phyloP scores from a whole-genome alignment of 2,329 filamentous ascomycete genomes.

The Tolypocladium guangdongense region DNA sequence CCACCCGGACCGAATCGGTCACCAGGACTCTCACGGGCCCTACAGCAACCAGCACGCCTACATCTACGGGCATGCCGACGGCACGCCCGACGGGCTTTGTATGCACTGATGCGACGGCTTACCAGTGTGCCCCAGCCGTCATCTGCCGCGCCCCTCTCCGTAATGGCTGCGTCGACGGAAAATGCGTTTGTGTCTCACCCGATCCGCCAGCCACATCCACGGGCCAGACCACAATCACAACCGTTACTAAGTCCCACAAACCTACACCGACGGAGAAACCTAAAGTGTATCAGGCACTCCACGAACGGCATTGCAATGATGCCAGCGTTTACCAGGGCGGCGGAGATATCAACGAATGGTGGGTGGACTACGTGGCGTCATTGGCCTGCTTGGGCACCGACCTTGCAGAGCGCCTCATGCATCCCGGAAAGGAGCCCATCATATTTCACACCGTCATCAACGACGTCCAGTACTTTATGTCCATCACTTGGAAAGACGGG shows the following conservation, averaged over 20 bases:
- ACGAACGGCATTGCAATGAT: background rate
- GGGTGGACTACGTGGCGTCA: too few species aligned
- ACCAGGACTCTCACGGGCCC: background rate
- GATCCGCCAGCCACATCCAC: background rate
- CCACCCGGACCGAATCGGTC: conserved; percentile 33
- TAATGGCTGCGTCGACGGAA: background rate
- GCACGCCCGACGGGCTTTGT: too few species aligned
- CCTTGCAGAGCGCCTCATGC: too few species aligned
- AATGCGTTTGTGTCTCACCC: background rate
- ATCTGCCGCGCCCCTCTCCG: background rate
- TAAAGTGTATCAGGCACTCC: background rate
- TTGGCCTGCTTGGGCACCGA: too few species aligned
- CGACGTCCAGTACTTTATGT: too few species aligned
- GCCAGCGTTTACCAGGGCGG: background rate
- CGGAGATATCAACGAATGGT: background rate
- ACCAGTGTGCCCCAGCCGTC: too few species aligned
- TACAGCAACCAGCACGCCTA: background rate
- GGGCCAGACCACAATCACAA: background rate
- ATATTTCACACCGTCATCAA: too few species aligned
- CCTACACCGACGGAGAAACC: background rate
- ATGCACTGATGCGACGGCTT: too few species aligned
- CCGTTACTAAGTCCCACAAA: background rate
- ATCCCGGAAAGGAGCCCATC: too few species aligned
- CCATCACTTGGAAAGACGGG: too few species aligned
- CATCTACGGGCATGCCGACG: too few species aligned